phyloP scores from a whole-genome alignment of 352 stramenopile genomes.

The Phytophthora pinifolia region DNA sequence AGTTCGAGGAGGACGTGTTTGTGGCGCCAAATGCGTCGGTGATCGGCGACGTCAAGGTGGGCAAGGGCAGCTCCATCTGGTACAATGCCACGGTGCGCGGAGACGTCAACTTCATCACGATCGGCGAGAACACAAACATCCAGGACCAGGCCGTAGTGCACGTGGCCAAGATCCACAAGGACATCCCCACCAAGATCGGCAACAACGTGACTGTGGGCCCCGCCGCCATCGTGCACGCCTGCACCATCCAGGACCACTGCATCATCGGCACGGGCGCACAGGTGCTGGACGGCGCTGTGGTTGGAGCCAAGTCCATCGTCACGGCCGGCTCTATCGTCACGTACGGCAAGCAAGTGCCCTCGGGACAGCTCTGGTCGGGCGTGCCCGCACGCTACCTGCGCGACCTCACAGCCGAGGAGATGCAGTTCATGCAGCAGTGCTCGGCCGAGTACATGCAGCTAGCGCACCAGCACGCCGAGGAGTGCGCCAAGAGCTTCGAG shows the following conservation, averaged over 20 bases:
- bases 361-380: slow-evolving; percentile 89
- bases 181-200: slow-evolving; percentile 91
- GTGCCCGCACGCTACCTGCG: slow-evolving; percentile 81
- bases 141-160: slow-evolving; percentile 93
- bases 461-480: slow-evolving; percentile 65
- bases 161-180: slow-evolving; percentile 92
- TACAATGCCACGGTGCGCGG: slow-evolving; percentile 91
- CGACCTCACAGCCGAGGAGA: slow-evolving; percentile 84
- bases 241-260: slow-evolving; percentile 91
- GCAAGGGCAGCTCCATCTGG: slow-evolving; percentile 91
- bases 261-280: slow-evolving; percentile 92
- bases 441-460: slow-evolving; percentile 85
- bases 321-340: slow-evolving; percentile 91
- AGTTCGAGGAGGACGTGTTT: slow-evolving; percentile 67
- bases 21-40: slow-evolving; percentile 92
- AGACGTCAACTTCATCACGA: slow-evolving; percentile 92
- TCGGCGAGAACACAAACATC: slow-evolving; percentile 94
- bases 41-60: slow-evolving; percentile 93
- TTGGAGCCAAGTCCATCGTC: slow-evolving; percentile 89
- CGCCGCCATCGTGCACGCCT: slow-evolving; percentile 89
- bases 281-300: slow-evolving; percentile 88
- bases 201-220: slow-evolving; percentile 91
- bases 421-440: slow-evolving; percentile 90
- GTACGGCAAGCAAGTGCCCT: slow-evolving; percentile 84
- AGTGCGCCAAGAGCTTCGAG: slow-evolving; percentile 85